Evolutionary conservation across 2,329 filamentous ascomycete species (phyloP).

Genomic region (Didymella pinodella): DNA sequence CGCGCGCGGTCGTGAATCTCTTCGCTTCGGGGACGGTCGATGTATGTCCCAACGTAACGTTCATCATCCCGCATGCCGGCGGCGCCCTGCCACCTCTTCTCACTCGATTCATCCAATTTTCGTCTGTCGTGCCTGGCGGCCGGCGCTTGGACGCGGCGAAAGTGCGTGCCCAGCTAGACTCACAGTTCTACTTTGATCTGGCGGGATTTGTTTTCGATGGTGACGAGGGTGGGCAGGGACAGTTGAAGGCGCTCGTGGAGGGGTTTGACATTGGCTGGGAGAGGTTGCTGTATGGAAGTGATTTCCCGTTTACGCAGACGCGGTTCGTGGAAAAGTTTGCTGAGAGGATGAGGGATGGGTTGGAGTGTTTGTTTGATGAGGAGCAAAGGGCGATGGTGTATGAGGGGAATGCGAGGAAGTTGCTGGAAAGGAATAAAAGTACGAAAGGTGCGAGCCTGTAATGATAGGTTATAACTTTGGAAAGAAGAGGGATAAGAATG

Average conservation of each 20-base stretch:
- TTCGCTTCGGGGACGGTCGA: constrained; percentile 58
- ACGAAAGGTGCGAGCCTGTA: neutral
- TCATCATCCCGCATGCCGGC: constrained; percentile 60
- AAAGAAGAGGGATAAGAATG: constrained; percentile 1
- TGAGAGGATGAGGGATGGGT: constrained; percentile 53
- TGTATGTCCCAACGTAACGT: constrained; percentile 56
- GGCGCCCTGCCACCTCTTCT: constrained; percentile 57
- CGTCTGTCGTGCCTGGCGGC: constrained; percentile 50
- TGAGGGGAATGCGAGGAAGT: constrained; percentile 48
- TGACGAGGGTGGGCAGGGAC: constrained; percentile 48
- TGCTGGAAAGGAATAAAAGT: constrained; percentile 31
- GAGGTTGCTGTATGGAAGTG: constrained; percentile 62
- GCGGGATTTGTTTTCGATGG: constrained; percentile 59
- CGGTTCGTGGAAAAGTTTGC: constrained; percentile 50
- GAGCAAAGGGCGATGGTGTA: constrained; percentile 51
- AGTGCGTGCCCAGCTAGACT: constrained; percentile 44
- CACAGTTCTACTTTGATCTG: constrained; percentile 62
- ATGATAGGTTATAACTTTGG: neutral
- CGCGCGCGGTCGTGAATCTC: constrained; percentile 58
- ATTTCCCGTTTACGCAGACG: constrained; percentile 60
- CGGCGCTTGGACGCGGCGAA: constrained; percentile 35
- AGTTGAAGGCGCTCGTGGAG: constrained; percentile 59
- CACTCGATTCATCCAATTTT: constrained; percentile 54
- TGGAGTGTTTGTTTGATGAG: constrained; percentile 49
- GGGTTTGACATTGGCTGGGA: constrained; percentile 49